These are phyloP conservation scores for Fistulina hepatica DNA, from an alignment of 1,284 basidiomycete genomes.

Conservation along the genomic window DNA sequence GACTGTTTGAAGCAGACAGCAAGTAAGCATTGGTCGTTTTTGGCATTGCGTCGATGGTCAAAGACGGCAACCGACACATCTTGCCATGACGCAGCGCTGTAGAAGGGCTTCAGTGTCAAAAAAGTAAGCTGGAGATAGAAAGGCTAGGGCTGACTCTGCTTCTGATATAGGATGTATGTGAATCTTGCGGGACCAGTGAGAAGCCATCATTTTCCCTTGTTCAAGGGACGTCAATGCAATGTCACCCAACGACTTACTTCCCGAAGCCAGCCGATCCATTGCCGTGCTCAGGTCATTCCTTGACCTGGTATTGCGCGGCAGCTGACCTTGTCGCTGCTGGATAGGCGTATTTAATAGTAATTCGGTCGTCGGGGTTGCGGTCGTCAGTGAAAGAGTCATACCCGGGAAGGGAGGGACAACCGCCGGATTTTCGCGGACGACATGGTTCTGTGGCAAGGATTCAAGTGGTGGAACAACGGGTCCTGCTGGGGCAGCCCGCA, in stretches of 20 bases:
- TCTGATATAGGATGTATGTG: slow-evolving; percentile 36
- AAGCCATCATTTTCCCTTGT: slow-evolving; percentile 53
- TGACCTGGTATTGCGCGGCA: slow-evolving; percentile 33
- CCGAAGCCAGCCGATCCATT: slow-evolving; percentile 53
- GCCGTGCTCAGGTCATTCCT: slow-evolving; percentile 51
- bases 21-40: slow-evolving; percentile 38
- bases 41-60: slow-evolving; percentile 55
- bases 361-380: slow-evolving; percentile 41
- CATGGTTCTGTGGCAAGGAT: slow-evolving; percentile 13
- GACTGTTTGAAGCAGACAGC: slow-evolving; percentile 45
- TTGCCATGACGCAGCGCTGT: slow-evolving; percentile 30
- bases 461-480: too few species aligned
- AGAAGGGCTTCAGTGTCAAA: too few species aligned
- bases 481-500: too few species aligned
- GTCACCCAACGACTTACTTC: slow-evolving; percentile 33
- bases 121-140: slow-evolving; percentile 1
- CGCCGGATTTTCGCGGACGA: slow-evolving; percentile 14
- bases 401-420: slow-evolving; percentile 27
- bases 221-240: slow-evolving; percentile 31
- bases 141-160: slow-evolving; percentile 37
- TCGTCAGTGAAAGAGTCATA: slow-evolving; percentile 35
- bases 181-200: slow-evolving; percentile 59
- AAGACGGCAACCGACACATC: slow-evolving; percentile 48
- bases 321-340: slow-evolving; percentile 22
- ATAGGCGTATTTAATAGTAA: slow-evolving; percentile 29